Evolutionary conservation across 257 asterid genomes (phyloP), one percentile per base, ranked within the genome.

Genomic region (Solanum pennellii): DNA sequence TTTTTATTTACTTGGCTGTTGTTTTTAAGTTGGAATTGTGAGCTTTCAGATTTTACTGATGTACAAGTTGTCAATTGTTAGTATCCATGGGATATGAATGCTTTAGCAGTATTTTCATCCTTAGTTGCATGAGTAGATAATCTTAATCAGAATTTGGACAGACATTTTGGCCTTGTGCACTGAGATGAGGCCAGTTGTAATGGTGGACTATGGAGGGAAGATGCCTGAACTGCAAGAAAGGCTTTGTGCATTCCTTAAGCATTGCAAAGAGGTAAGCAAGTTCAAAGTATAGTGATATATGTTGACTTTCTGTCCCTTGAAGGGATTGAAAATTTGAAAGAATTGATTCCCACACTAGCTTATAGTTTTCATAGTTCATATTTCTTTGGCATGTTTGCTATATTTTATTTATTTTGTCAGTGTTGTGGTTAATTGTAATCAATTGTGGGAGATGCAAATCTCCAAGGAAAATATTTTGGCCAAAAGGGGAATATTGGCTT

Each of bases 181-280:
- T 27, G 92, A 92, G 91, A 92, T 95, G 97, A 94, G 99, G 87
- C 96, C 98, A 41, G 96, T 93, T 88, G 87, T 96, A 86, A 94
- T 96, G 99, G 96, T 96, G 82, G 99, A 96, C 87, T 96, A 96
- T 89, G 99, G 99, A 41, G 99, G 99, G 52, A 96, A 92, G 94
- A 93, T 96, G 98, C 99, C 99, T 14, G 98, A 96, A 90, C 88
- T 96, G 92, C 95, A 92, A 71, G 92, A 95, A 83, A 91, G 88
- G 41, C 98, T 96, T 66, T 92, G 93, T 90, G 91, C 94, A 47
- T 94, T 95, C 88, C 92, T 94, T 86, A 86, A 88, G 44, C 90
- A 90, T 18, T 93, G 98, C 94, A 90, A 80, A 88, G 90, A 93
- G 95, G 98, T 94, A 56, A 60, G 88, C 68, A 37, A 73, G 82